A percentile compares a stretch with the other conserved stretches of the same genome.
phyloP scores from a whole-genome alignment of 305 asterid species.

The Rubia balearica region DNA sequence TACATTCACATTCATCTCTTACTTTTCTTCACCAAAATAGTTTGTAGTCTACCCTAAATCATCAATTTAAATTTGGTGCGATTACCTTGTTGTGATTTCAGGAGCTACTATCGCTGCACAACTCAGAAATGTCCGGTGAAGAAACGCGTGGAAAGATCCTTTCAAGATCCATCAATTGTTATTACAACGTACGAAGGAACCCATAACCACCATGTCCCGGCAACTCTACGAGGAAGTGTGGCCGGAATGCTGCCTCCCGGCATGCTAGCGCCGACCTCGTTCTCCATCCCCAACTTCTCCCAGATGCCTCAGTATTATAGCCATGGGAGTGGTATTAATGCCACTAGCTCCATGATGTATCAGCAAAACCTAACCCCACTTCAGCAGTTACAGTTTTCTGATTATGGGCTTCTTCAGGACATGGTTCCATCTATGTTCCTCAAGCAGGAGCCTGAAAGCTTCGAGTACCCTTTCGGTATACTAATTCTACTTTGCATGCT shows the following conservation, averaged over 20 bases:
- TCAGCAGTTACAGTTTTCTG: slow-evolving; percentile 35
- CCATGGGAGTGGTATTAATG: slow-evolving; percentile 22
- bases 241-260: slow-evolving; percentile 39
- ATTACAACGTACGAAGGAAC: slow-evolving; percentile 87
- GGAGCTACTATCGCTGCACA: slow-evolving; percentile 89
- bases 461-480: background rate
- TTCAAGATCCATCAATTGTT: slow-evolving; percentile 63
- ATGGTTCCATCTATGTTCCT: slow-evolving; percentile 38
- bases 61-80: background rate
- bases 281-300: slow-evolving; percentile 24
- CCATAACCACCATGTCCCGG: slow-evolving; percentile 72
- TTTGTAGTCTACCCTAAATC: background rate
- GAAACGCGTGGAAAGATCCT: slow-evolving; percentile 83
- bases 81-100: slow-evolving; percentile 21
- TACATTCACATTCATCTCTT: slow-evolving; percentile 12
- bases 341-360: slow-evolving; percentile 23
- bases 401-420: slow-evolving; percentile 55
- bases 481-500: background rate
- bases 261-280: slow-evolving; percentile 25
- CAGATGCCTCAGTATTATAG: slow-evolving; percentile 43
- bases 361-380: slow-evolving; percentile 28
- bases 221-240: slow-evolving; percentile 37
- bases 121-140: slow-evolving; percentile 74
- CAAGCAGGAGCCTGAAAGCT: slow-evolving; percentile 37
- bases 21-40: background rate